Evolutionary conservation across 495 filamentous ascomycete genomes (phyloP).

Genomic region (Cercophora sp.): DNA sequence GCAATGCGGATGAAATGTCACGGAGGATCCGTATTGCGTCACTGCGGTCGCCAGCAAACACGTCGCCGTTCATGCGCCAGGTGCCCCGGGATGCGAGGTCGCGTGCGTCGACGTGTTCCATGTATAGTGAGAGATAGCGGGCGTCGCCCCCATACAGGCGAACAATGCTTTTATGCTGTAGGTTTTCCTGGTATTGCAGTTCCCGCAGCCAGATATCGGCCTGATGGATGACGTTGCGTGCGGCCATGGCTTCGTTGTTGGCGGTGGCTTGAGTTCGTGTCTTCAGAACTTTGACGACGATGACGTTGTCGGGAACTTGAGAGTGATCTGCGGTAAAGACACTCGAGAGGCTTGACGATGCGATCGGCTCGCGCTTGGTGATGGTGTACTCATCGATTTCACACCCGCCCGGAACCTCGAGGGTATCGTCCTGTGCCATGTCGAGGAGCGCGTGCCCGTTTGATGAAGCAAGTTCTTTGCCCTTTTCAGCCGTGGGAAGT

Average conservation of each 20-base stretch:
- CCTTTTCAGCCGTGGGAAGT: constrained; percentile 34
- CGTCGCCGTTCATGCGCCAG: constrained; percentile 37
- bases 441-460: constrained; percentile 45
- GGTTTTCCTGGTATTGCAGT: constrained; percentile 42
- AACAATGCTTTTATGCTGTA: constrained; percentile 47
- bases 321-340: constrained; percentile 49
- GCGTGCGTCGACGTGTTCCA: constrained; percentile 48
- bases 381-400: constrained; percentile 43
- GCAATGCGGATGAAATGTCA: constrained; percentile 41
- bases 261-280: constrained; percentile 32
- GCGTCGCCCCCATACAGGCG: constrained; percentile 46
- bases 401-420: constrained; percentile 36
- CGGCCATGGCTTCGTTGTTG: constrained; percentile 32
- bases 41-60: constrained; percentile 36
- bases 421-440: constrained; percentile 37
- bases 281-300: constrained; percentile 50
- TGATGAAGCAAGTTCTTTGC: constrained; percentile 39
- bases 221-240: constrained; percentile 45
- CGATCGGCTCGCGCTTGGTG: constrained; percentile 44
- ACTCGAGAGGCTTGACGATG: constrained; percentile 39
- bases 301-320: constrained; percentile 37
- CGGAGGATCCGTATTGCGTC: constrained; percentile 43
- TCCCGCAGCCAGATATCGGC: constrained; percentile 50
- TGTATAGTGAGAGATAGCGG: constrained; percentile 46
- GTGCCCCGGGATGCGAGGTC: constrained; percentile 37